Base-by-base conservation (phyloP, 805 yeast species). In the Saturnispora kantuleensis region DNA sequence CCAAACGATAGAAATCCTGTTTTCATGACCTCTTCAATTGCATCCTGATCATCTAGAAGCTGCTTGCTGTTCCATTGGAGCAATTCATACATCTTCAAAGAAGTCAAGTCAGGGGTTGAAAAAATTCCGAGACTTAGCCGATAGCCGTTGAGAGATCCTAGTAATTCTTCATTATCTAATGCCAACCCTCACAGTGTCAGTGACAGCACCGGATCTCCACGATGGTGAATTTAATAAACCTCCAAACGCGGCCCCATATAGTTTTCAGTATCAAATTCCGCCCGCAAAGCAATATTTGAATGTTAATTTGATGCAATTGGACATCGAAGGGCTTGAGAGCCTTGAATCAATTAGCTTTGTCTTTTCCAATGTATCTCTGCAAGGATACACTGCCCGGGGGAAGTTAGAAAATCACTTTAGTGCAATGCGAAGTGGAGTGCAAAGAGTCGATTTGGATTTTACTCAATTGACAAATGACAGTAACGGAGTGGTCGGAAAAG, bases 381-480 rank as follows among this genome's bases (percentile, higher is more conserved):
- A 16, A 33, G 28, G 21, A 7, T 40, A 40, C 16, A 40, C 13
- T 3, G 13, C 5, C 13, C 26, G 13, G 15, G 36, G 36, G 9
- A 33, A 32, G 11, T 12, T 40, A 2, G 31, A 40, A 11, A 13
- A 40, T 12, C 28, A 31, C 9, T 40, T 40, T 11, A 33, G 32
- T n/a, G 11, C 21, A 15, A 31, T 40, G 1, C 31, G 37, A 9
- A 33, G 35, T 11, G 31, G 21, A 8, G 30, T 28, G 10, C 32
- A 40, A 18, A 40, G 42, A n/a, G 33, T 40, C 4, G 31, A 40
- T 21, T 33, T 40, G 32, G 42, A 40, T 33, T 40, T 40, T 21
- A 40, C 42, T 10, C 42, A 40, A 17, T 11, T 40, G 26, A 32
- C 37, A 1, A 13, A 16, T 5, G 31, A 40, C 9, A 21, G 15